A percentile compares a stretch with the other conserved stretches of the same genome.
These are phyloP conservation scores for Mariannaea elegans DNA, from an alignment of 2,329 filamentous ascomycete genomes.

Conservation along the genomic window DNA sequence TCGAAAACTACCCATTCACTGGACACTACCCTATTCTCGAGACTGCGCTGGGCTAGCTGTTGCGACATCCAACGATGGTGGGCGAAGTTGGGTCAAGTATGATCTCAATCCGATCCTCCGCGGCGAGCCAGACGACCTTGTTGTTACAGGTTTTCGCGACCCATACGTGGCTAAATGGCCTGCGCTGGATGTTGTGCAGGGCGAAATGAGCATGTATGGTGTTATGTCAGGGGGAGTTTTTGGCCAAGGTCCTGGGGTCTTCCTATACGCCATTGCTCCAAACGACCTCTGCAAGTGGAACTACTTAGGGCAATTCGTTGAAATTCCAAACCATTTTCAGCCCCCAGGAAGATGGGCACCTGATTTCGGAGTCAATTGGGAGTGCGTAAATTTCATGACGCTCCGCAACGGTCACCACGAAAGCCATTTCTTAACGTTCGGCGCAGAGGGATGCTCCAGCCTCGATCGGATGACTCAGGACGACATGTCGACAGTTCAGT, in stretches of 20 bases:
- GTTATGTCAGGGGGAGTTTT: slow-evolving; percentile 58
- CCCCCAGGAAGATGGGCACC: slow-evolving; percentile 55
- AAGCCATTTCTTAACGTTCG: slow-evolving; percentile 54
- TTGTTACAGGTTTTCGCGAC: slow-evolving; percentile 46
- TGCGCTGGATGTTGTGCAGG: slow-evolving; percentile 36
- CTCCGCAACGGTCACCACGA: slow-evolving; percentile 44
- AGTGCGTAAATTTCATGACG: slow-evolving; percentile 57
- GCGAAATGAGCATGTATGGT: slow-evolving; percentile 49
- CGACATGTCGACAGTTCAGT: not conserved
- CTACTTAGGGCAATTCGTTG: slow-evolving; percentile 53
- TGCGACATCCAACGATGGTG: slow-evolving; percentile 50
- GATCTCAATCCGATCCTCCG: slow-evolving; percentile 43
- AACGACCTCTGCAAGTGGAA: slow-evolving; percentile 53
- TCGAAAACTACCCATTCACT: slow-evolving; percentile 46
- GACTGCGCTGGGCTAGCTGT: slow-evolving; percentile 52
- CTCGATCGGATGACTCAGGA: not conserved
- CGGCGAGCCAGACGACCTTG: slow-evolving; percentile 40
- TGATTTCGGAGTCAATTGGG: slow-evolving; percentile 61
- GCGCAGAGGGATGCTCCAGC: slow-evolving; percentile 51
- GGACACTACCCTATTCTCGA: slow-evolving; percentile 50
- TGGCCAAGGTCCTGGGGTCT: slow-evolving; percentile 52
- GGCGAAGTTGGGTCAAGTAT: slow-evolving; percentile 45
- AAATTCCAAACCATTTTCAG: slow-evolving; percentile 50
- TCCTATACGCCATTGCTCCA: slow-evolving; percentile 55
- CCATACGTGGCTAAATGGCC: slow-evolving; percentile 45